phyloP scores from a whole-genome alignment of 1,139 yeast genomes.

The Candida albicans region DNA sequence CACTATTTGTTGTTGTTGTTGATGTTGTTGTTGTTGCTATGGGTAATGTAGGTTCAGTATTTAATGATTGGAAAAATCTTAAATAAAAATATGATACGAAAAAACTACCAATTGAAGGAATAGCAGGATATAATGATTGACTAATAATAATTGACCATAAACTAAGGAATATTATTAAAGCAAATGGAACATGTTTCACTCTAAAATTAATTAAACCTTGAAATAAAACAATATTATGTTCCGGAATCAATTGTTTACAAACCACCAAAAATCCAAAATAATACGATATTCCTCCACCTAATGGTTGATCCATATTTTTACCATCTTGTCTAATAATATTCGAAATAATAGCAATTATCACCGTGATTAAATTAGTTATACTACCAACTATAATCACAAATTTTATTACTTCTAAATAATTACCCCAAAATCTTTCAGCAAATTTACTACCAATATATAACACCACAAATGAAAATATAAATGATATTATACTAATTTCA shows the following conservation, averaged over 20 bases:
- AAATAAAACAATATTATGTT: slow-evolving; percentile 72
- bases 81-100: slow-evolving; percentile 71
- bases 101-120: slow-evolving; percentile 72
- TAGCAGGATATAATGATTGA: slow-evolving; percentile 49
- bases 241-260: slow-evolving; percentile 86
- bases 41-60: slow-evolving; percentile 41
- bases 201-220: slow-evolving; percentile 64
- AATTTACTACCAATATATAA: slow-evolving; percentile 54
- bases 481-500: slow-evolving; percentile 57
- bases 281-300: slow-evolving; percentile 74
- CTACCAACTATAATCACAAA: slow-evolving; percentile 60
- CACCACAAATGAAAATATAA: slow-evolving; percentile 48
- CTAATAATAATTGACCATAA: slow-evolving; percentile 43
- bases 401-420: slow-evolving; percentile 52
- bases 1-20: slow-evolving; percentile 20
- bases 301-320: slow-evolving; percentile 43
- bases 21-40: too few relatives aligned
- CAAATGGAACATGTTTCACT: slow-evolving; percentile 72
- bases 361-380: slow-evolving; percentile 58
- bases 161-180: slow-evolving; percentile 47
- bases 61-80: slow-evolving; percentile 64
- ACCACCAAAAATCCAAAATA: slow-evolving; percentile 80
- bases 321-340: slow-evolving; percentile 40
- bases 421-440: slow-evolving; percentile 57
- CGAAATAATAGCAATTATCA: slow-evolving; percentile 37